Percentiles rank a stretch among this genome's conserved stretches.
Conservation (phyloP, 2,329 filamentous ascomycete genomes). For the Hypoxylon sp. region DNA sequence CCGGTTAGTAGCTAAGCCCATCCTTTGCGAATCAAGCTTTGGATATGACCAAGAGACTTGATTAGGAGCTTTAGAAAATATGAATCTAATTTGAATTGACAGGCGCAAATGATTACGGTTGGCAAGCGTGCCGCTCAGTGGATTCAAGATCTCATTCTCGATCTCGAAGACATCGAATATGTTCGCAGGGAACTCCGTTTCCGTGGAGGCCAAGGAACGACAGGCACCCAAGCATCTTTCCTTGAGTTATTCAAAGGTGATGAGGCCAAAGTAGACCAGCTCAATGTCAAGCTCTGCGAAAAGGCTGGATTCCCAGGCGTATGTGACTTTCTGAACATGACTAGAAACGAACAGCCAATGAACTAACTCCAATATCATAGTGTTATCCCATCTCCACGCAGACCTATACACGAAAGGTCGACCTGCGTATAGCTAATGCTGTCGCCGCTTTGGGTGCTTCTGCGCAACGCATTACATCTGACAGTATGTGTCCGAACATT, state of each 20-base stretch:
- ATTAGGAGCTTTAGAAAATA: too few species aligned
- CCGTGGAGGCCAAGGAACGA: constrained; percentile 61
- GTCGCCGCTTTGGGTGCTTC: constrained; percentile 81
- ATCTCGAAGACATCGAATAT: constrained; percentile 76
- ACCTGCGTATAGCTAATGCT: constrained; percentile 82
- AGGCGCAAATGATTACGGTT: constrained; percentile 61
- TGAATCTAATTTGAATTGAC: neutral
- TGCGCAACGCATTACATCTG: constrained; percentile 75
- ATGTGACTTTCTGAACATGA: constrained; percentile 48
- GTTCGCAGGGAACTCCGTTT: constrained; percentile 75
- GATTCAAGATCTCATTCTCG: constrained; percentile 78
- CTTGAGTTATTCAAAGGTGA: constrained; percentile 61
- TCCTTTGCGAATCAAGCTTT: neutral
- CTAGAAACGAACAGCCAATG: constrained; percentile 58
- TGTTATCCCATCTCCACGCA: constrained; percentile 30
- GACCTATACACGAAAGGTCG: constrained; percentile 74
- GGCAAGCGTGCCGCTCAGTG: constrained; percentile 75
- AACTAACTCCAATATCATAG: constrained; percentile 40
- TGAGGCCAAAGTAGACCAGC: constrained; percentile 57
- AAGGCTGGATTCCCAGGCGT: constrained; percentile 61
- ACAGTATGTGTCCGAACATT: constrained; percentile 52
- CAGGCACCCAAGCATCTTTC: constrained; percentile 82
- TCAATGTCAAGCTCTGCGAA: constrained; percentile 64
- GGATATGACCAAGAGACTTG: too few species aligned
- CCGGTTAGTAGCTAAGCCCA: constrained; percentile 25